Evolutionary conservation across 257 asterid species (phyloP).

Genomic region (Salvia splendens): DNA sequence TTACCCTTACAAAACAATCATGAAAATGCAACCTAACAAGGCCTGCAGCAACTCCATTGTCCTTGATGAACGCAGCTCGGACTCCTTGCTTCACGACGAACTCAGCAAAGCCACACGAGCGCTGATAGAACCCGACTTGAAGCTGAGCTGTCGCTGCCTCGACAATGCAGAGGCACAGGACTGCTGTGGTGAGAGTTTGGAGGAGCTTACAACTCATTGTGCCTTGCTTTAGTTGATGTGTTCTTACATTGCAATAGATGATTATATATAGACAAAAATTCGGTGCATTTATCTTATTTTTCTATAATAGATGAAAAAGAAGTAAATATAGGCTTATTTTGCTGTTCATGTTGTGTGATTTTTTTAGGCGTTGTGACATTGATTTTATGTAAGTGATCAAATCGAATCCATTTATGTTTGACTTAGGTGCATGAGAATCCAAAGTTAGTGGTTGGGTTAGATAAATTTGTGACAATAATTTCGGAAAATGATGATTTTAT

Average conservation of each 20-base stretch:
- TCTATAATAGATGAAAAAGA: conserved; percentile 18
- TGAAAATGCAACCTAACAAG: conserved; percentile 84
- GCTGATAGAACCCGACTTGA: conserved; percentile 53
- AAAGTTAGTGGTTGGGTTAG: conserved; percentile 51
- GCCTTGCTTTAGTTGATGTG: conserved; percentile 9
- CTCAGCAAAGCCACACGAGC: conserved; percentile 58
- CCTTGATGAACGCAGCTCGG: conserved; percentile 36
- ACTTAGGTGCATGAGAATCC: conserved; percentile 56
- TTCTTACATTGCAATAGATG: conserved; percentile 14
- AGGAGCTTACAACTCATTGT: conserved; percentile 40
- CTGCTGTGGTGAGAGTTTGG: conserved; percentile 16
- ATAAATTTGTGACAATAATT: conserved; percentile 20
- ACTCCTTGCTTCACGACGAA: conserved; percentile 61
- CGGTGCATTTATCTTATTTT: conserved; percentile 17
- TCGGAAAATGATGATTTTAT: conserved; percentile 19
- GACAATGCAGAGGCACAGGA: conserved; percentile 29
- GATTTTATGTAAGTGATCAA: conserved; percentile 31
- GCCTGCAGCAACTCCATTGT: conserved; percentile 74
- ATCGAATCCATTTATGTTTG: conserved; percentile 41
- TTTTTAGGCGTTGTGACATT: neutral
- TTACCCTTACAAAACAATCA: conserved; percentile 81
- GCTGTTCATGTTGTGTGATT: neutral
- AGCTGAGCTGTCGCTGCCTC: conserved; percentile 50
- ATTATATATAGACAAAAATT: conserved; percentile 41
- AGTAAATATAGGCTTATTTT: conserved; percentile 23